Conservation (phyloP, 2,329 filamentous ascomycete genomes). For the Pseudogymnoascus sp. region DNA sequence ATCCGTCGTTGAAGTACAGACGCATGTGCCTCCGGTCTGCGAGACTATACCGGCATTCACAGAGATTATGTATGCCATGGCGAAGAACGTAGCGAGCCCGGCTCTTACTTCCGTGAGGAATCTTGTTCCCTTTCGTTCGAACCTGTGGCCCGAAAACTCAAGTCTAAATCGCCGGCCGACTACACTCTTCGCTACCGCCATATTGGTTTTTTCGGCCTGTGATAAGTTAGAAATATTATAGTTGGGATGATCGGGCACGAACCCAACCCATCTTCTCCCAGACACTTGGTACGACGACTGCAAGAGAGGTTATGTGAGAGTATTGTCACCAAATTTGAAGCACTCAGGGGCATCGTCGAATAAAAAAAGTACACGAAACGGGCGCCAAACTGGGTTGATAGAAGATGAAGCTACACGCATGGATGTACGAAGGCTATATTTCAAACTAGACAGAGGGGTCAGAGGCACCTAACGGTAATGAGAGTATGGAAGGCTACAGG, state of each 20-base stretch:
- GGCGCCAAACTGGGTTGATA: background rate
- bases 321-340: background rate
- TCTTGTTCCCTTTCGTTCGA: constrained; percentile 50
- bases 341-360: background rate
- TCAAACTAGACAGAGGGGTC: background rate
- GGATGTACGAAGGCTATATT: background rate
- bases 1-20: constrained; percentile 53
- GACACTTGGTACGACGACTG: background rate
- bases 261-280: background rate
- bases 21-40: constrained; percentile 61
- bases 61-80: constrained; percentile 68
- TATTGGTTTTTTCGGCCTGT: constrained; percentile 10
- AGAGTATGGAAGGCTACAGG: background rate
- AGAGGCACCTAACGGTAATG: background rate
- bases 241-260: background rate
- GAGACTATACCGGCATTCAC: constrained; percentile 26
- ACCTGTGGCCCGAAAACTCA: constrained; percentile 69
- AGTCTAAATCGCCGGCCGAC: constrained; percentile 72
- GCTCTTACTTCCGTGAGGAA: constrained; percentile 83
- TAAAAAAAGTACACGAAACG: background rate
- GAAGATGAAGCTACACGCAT: background rate
- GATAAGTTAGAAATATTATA: background rate
- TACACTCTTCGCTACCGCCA: constrained; percentile 51
- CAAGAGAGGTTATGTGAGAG: background rate
- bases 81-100: constrained; percentile 66